phyloP scores from a whole-genome alignment of 371 early-diverging fungal species.

The Fennellomyces sp. region DNA sequence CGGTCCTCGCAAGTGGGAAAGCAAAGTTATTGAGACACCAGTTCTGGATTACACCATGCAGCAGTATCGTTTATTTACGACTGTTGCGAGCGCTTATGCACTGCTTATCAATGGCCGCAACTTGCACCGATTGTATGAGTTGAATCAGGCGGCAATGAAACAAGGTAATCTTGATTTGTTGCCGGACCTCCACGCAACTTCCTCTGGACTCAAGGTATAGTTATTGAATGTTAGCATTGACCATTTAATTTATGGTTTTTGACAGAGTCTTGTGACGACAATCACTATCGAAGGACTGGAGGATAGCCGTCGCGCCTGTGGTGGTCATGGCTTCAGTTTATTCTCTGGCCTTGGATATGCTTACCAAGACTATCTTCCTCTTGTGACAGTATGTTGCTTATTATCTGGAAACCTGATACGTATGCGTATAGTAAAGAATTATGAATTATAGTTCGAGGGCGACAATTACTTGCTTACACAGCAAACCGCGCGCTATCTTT shows the following conservation, averaged over 20 bases:
- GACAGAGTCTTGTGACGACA: conserved; percentile 67
- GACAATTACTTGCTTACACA: conserved; percentile 79
- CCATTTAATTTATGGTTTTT: background rate
- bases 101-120: conserved; percentile 68
- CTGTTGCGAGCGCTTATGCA: conserved; percentile 74
- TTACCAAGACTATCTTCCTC: conserved; percentile 63
- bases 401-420: background rate
- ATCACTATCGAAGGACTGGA: conserved; percentile 76
- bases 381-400: conserved; percentile 49
- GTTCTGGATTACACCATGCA: conserved; percentile 80
- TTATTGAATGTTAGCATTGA: background rate
- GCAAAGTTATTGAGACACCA: conserved; percentile 59
- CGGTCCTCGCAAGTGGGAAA: conserved; percentile 37
- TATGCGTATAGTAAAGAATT: background rate
- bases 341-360: conserved; percentile 79
- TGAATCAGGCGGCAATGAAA: conserved; percentile 59
- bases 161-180: conserved; percentile 56
- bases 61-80: conserved; percentile 75
- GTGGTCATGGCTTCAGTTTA: conserved; percentile 83
- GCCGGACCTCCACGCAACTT: conserved; percentile 85
- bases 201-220: conserved; percentile 74
- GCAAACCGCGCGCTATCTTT: conserved; percentile 71
- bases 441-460: conserved; percentile 61
- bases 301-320: conserved; percentile 70
- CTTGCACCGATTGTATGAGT: conserved; percentile 64